Percentiles rank a stretch among this genome's conserved stretches.
Evolutionary conservation across 495 filamentous ascomycete genomes (phyloP).

Genomic region (Filosporella fistucella): DNA sequence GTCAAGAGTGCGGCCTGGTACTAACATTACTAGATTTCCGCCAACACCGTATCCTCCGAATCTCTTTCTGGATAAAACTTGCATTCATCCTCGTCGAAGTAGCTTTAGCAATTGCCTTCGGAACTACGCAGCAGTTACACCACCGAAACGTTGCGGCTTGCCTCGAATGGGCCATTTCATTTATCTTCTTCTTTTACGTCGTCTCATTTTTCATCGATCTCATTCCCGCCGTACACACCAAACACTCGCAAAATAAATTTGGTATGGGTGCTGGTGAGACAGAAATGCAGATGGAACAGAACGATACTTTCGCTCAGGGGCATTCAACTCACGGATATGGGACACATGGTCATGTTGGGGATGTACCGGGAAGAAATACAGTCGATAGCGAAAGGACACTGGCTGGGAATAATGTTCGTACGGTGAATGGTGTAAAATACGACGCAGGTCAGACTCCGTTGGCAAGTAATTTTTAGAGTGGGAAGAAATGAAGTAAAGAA

Average conservation of each 20-base stretch:
- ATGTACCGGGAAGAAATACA: background rate
- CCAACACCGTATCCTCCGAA: constrained; percentile 63
- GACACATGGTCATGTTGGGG: background rate
- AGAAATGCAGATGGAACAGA: constrained; percentile 20
- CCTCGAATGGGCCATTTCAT: constrained; percentile 77
- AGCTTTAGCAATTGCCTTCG: constrained; percentile 54
- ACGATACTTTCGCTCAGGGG: constrained; percentile 6
- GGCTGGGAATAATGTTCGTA: constrained; percentile 4
- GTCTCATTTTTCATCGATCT: constrained; percentile 88
- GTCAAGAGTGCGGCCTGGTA: constrained; percentile 1
- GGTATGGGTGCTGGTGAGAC: constrained; percentile 9
- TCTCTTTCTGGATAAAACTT: constrained; percentile 80
- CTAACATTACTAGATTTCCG: constrained; percentile 49
- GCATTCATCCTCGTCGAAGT: constrained; percentile 77
- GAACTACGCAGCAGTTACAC: constrained; percentile 26
- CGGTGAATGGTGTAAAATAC: constrained; percentile 9
- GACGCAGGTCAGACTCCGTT: background rate
- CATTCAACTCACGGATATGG: background rate
- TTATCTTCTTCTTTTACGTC: constrained; percentile 87
- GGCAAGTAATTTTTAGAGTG: constrained; percentile 19
- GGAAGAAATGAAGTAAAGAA: too few relatives aligned
- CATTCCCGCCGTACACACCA: constrained; percentile 69
- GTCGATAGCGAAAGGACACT: constrained; percentile 15
- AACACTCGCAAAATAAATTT: constrained; percentile 19
- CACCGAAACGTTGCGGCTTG: constrained; percentile 39